phyloP scores from a whole-genome alignment of 345 rosid species.

The Barbarea vulgaris region DNA sequence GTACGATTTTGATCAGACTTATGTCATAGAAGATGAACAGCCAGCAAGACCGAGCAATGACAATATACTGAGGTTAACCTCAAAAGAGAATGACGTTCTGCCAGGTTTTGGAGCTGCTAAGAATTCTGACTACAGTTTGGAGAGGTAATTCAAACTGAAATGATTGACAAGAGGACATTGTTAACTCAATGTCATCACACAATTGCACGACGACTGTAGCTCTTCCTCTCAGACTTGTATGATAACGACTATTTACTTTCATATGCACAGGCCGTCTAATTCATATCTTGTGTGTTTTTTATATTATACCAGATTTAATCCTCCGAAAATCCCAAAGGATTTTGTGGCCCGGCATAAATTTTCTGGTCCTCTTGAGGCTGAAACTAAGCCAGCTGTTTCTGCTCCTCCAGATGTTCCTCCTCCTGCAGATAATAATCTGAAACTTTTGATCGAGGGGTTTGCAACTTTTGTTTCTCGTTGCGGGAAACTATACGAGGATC shows the following conservation, averaged over 20 bases:
- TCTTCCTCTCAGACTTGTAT: constrained; percentile 1
- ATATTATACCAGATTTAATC: constrained; percentile 70
- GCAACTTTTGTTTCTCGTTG: constrained; percentile 94
- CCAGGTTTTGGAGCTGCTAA: constrained; percentile 77
- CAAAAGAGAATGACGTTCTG: constrained; percentile 65
- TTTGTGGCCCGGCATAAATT: constrained; percentile 79
- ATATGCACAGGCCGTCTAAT: neutral
- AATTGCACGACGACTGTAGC: neutral
- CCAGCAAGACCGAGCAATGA: constrained; percentile 55
- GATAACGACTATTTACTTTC: constrained; percentile 2
- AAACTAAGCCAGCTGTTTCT: constrained; percentile 49
- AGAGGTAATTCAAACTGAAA: constrained; percentile 57
- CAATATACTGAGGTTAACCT: constrained; percentile 54
- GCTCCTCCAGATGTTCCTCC: constrained; percentile 76
- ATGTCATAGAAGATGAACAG: constrained; percentile 80
- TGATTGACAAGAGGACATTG: neutral
- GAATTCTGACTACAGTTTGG: constrained; percentile 60
- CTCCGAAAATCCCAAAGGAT: constrained; percentile 79
- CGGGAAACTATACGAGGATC: constrained; percentile 93
- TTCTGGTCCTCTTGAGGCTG: constrained; percentile 57
- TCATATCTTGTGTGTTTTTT: constrained; percentile 18
- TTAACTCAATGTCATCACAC: constrained; percentile 14
- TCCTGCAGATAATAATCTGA: constrained; percentile 73
- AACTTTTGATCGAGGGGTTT: constrained; percentile 84
- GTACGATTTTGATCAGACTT: constrained; percentile 68